Conservation (phyloP, 805 yeast genomes). For the Metschnikowia santaceciliae region DNA sequence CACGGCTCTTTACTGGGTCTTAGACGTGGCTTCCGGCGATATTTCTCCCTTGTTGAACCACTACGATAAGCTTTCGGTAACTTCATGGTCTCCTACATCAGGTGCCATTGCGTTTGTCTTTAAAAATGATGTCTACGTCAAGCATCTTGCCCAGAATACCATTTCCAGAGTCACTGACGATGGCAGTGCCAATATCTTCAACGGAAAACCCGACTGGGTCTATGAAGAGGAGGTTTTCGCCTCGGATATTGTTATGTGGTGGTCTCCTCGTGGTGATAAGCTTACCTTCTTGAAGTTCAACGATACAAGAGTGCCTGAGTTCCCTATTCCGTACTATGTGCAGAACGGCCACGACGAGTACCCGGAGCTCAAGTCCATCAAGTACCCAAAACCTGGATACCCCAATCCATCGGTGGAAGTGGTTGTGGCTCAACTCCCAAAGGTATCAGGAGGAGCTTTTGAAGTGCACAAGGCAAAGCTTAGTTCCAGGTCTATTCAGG, state of each 20-base stretch:
- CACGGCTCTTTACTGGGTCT: constrained; percentile 17
- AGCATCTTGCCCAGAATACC: constrained; percentile 28
- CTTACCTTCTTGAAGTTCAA: constrained; percentile 64
- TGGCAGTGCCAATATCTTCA: constrained; percentile 68
- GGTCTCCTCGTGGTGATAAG: constrained; percentile 74
- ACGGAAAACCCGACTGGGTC: constrained; percentile 93
- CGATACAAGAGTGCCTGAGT: constrained; percentile 71
- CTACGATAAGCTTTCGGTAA: constrained; percentile 24
- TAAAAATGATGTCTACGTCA: constrained; percentile 66
- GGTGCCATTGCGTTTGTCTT: constrained; percentile 59
- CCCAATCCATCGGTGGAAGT: constrained; percentile 63
- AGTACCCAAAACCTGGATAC: constrained; percentile 80
- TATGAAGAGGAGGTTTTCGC: constrained; percentile 86
- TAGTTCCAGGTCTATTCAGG: constrained; percentile 8
- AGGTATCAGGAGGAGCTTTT: constrained; percentile 11
- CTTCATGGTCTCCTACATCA: constrained; percentile 75
- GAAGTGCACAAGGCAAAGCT: constrained; percentile 10
- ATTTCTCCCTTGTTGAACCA: constrained; percentile 13
- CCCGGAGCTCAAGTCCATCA: constrained; percentile 53
- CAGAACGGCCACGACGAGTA: constrained; percentile 41
- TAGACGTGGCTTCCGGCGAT: constrained; percentile 14
- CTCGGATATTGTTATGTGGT: constrained; percentile 73
- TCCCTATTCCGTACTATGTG: constrained; percentile 70
- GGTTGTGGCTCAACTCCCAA: constrained; percentile 13
- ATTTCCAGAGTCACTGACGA: constrained; percentile 57